Conservation (phyloP, 495 filamentous ascomycete species). For the Pseudomonodictys pantanalensis region DNA sequence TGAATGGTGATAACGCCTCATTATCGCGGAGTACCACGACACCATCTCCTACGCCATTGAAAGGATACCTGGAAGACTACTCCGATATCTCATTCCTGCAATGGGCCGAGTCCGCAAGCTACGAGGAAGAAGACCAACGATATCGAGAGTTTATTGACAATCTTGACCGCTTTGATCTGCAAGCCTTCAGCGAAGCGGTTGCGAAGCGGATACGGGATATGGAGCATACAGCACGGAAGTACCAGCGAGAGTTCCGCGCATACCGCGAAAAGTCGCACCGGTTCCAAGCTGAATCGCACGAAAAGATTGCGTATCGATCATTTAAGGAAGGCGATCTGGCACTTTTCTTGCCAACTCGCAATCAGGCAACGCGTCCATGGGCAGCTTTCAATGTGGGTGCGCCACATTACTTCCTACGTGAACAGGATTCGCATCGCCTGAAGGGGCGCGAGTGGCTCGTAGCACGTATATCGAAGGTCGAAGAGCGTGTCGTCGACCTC, state of each 20-base stretch:
- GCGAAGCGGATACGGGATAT: slow-evolving; percentile 85
- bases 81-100: slow-evolving; percentile 64
- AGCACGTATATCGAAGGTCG: slow-evolving; percentile 85
- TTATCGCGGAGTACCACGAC: slow-evolving; percentile 37
- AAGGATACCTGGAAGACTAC: slow-evolving; percentile 46
- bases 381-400: slow-evolving; percentile 97
- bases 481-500: slow-evolving; percentile 90
- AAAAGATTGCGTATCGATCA: slow-evolving; percentile 93
- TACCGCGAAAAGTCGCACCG: slow-evolving; percentile 86
- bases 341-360: slow-evolving; percentile 89
- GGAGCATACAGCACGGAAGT: slow-evolving; percentile 83
- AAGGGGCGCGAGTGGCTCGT: slow-evolving; percentile 86
- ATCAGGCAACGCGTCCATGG: slow-evolving; percentile 92
- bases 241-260: slow-evolving; percentile 77
- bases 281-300: slow-evolving; percentile 82
- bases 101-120: slow-evolving; percentile 72
- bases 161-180: slow-evolving; percentile 73
- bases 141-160: slow-evolving; percentile 69
- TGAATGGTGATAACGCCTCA: slow-evolving; percentile 50
- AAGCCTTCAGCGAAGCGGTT: slow-evolving; percentile 75
- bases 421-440: slow-evolving; percentile 85
- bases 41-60: slow-evolving; percentile 32
- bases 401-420: slow-evolving; percentile 93
- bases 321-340: slow-evolving; percentile 98
- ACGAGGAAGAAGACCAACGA: slow-evolving; percentile 63